Percentiles rank a stretch among this genome's conserved stretches.
phyloP scores from a whole-genome alignment of 208 protist species.

The Crithidia expoeki region DNA sequence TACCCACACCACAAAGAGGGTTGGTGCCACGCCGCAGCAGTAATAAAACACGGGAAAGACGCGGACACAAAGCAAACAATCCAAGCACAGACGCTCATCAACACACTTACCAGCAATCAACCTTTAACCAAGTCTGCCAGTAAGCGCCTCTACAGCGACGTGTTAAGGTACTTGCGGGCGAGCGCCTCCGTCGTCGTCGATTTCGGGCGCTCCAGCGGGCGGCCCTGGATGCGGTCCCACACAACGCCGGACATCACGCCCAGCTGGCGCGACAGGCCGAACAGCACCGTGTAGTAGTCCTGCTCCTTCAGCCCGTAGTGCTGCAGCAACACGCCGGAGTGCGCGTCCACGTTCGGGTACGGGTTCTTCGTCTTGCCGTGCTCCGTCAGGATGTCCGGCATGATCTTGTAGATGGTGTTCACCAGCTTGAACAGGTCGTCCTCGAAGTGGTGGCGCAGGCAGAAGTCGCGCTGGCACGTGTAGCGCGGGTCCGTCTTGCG shows the following conservation, averaged over 20 bases:
- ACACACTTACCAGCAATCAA: too few species aligned
- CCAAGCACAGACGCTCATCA: too few species aligned
- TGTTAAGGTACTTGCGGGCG: slow-evolving; percentile 52
- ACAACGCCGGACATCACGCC: slow-evolving; percentile 95
- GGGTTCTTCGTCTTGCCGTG: slow-evolving; percentile 98
- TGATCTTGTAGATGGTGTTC: slow-evolving; percentile 90
- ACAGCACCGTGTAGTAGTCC: slow-evolving; percentile 98
- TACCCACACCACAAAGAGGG: too few species aligned
- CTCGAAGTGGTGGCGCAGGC: slow-evolving; percentile 95
- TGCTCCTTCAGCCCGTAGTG: slow-evolving; percentile 97
- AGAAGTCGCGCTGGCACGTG: slow-evolving; percentile 97
- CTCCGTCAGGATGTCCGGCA: slow-evolving; percentile 95
- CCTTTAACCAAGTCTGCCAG: too few species aligned
- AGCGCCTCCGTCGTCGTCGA: slow-evolving; percentile 88
- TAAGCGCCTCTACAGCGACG: too few species aligned
- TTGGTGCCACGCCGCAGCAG: too few species aligned
- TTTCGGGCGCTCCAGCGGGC: slow-evolving; percentile 97
- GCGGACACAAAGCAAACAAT: too few species aligned
- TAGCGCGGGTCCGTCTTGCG: slow-evolving; percentile 98
- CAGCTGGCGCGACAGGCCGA: slow-evolving; percentile 96
- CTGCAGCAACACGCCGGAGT: slow-evolving; percentile 93
- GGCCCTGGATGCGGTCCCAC: slow-evolving; percentile 94
- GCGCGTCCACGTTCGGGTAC: slow-evolving; percentile 98
- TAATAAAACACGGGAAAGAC: too few species aligned
- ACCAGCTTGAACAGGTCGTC: slow-evolving; percentile 97